Evolutionary conservation across 2,329 filamentous ascomycete genomes (phyloP).

Genomic region (Elsinoe australis): DNA sequence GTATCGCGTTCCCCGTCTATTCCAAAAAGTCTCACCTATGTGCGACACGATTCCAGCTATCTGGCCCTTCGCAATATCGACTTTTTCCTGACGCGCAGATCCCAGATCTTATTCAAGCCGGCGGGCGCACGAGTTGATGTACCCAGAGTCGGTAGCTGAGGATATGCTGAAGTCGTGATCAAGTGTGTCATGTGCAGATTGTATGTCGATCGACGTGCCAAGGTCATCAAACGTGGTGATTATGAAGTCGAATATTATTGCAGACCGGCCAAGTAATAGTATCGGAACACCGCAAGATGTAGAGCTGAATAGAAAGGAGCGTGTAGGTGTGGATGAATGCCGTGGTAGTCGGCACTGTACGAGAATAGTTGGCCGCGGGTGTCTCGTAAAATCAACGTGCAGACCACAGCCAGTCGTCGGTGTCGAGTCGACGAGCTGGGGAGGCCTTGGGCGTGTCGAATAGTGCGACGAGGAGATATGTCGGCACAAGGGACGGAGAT

Average conservation of each 20-base stretch:
- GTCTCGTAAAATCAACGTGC: constrained; percentile 4
- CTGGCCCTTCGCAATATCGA: no score
- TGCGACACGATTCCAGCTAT: no score
- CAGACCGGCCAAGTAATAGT: not conserved
- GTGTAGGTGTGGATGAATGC: constrained; percentile 5
- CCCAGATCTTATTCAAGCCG: not conserved
- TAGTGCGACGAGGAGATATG: constrained; percentile 8
- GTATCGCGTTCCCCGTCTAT: no score
- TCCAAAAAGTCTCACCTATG: no score
- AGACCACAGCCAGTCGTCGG: not conserved
- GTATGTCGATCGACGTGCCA: constrained; percentile 4
- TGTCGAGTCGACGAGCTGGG: not conserved
- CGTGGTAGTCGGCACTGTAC: not conserved
- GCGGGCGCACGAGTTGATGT: constrained; percentile 2
- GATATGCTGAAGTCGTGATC: not conserved
- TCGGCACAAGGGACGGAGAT: constrained; percentile 1
- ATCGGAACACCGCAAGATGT: not conserved
- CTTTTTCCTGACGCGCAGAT: constrained; percentile 1
- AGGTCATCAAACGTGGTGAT: constrained; percentile 12
- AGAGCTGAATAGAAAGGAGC: constrained; percentile 10
- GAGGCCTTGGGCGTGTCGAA: constrained; percentile 4
- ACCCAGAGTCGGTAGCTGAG: constrained; percentile 1
- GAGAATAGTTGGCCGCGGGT: not conserved
- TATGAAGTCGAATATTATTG: constrained; percentile 14
- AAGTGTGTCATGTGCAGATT: constrained; percentile 9